Conservation (phyloP, 768 basidiomycete genomes). For the Xerocomellus intermedius region DNA sequence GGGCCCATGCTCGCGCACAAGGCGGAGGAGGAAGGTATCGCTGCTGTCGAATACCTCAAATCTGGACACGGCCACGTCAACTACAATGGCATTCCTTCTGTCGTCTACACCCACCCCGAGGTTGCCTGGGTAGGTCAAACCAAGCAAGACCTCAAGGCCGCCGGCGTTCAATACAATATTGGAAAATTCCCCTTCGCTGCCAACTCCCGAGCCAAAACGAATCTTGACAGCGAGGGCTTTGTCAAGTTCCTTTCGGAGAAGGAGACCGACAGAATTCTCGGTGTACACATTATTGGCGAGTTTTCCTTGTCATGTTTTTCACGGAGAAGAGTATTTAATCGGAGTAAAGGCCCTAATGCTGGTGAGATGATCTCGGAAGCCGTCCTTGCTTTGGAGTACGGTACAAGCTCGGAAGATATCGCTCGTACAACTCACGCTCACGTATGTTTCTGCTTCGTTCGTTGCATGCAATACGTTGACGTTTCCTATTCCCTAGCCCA, state of each 20-base stretch:
- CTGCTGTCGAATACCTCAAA: constrained; percentile 93
- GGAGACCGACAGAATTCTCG: constrained; percentile 92
- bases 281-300: constrained; percentile 88
- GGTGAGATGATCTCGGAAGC: constrained; percentile 96
- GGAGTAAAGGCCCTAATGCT: constrained; percentile 69
- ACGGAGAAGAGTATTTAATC: background rate
- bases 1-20: constrained; percentile 99
- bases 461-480: constrained; percentile 6
- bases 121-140: constrained; percentile 86
- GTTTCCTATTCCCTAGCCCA: constrained; percentile 50
- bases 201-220: constrained; percentile 97
- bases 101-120: constrained; percentile 86
- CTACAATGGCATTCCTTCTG: constrained; percentile 92
- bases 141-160: constrained; percentile 88
- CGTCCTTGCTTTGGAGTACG: constrained; percentile 90
- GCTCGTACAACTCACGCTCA: constrained; percentile 92
- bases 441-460: constrained; percentile 46
- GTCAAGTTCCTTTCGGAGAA: constrained; percentile 95
- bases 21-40: constrained; percentile 96
- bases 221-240: constrained; percentile 87
- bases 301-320: background rate
- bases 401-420: constrained; percentile 92
- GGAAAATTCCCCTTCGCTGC: constrained; percentile 96
- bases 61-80: constrained; percentile 95
- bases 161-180: constrained; percentile 84